These are phyloP conservation scores for Epichloe festucae DNA, from an alignment of 2,329 filamentous ascomycete species.

Conservation along the genomic window DNA sequence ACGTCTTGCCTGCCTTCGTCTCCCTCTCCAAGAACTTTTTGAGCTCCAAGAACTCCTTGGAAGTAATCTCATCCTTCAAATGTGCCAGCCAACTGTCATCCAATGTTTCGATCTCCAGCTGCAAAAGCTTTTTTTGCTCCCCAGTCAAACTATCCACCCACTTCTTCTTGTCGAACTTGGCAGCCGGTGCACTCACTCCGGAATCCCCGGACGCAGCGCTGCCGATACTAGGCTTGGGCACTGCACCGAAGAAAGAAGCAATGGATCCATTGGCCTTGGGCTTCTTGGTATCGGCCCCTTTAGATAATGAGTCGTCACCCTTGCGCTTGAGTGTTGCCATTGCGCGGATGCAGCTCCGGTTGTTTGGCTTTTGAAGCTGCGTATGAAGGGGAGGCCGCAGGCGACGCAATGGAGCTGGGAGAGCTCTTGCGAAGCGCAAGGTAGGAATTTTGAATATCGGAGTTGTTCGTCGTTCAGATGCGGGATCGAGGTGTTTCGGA, in stretches of 20 bases:
- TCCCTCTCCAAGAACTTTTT: constrained; percentile 82
- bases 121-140: constrained; percentile 69
- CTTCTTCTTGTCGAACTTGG: constrained; percentile 74
- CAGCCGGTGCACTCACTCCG: constrained; percentile 18
- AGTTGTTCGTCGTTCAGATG: not conserved
- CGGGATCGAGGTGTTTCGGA: not conserved
- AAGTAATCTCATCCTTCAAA: constrained; percentile 74
- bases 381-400: not conserved
- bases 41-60: constrained; percentile 68
- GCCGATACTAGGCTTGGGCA: constrained; percentile 37
- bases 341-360: constrained; percentile 6
- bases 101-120: constrained; percentile 84
- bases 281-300: constrained; percentile 49
- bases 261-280: constrained; percentile 65
- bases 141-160: constrained; percentile 70
- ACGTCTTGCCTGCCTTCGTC: constrained; percentile 55
- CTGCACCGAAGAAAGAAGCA: constrained; percentile 71
- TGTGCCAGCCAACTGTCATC: constrained; percentile 84
- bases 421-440: not conserved
- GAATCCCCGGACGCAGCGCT: constrained; percentile 11
- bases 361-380: not conserved
- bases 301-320: constrained; percentile 30
- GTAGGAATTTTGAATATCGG: not conserved
- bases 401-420: not conserved
- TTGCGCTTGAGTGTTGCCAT: constrained; percentile 57